Conservation (phyloP, 2,329 filamentous ascomycete species). For the Colletotrichum sp. region DNA sequence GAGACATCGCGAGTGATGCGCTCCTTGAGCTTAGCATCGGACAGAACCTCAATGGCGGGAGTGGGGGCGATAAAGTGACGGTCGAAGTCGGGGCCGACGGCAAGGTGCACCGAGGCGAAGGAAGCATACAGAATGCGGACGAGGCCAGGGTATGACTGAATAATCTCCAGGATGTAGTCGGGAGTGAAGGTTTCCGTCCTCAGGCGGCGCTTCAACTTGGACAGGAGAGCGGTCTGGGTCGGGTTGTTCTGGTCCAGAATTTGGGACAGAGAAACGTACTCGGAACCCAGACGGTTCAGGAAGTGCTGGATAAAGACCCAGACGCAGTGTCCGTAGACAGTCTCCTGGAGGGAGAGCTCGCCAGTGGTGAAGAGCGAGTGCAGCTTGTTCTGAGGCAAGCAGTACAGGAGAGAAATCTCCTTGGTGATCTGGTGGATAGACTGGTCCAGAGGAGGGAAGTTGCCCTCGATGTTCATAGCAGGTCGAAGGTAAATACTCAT, state of each 20-base stretch:
- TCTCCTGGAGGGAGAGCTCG: slow-evolving; percentile 90
- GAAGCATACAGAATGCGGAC: slow-evolving; percentile 88
- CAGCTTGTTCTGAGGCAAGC: slow-evolving; percentile 96
- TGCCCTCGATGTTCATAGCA: slow-evolving; percentile 60
- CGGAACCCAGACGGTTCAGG: slow-evolving; percentile 89
- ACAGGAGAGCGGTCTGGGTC: slow-evolving; percentile 21
- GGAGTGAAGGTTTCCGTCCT: slow-evolving; percentile 97
- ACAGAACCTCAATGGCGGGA: slow-evolving; percentile 71
- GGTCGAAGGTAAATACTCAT: slow-evolving; percentile 95
- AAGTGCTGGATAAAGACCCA: slow-evolving; percentile 99
- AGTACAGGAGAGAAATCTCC: slow-evolving; percentile 96
- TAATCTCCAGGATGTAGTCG: slow-evolving; percentile 98
- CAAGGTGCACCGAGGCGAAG: slow-evolving; percentile 86
- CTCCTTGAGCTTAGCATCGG: slow-evolving; percentile 74
- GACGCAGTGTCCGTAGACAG: slow-evolving; percentile 95
- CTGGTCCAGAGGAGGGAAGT: slow-evolving; percentile 82
- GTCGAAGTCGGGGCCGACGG: slow-evolving; percentile 55
- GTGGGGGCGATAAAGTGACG: slow-evolving; percentile 58
- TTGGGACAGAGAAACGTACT: slow-evolving; percentile 86
- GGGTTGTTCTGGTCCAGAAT: slow-evolving; percentile 78
- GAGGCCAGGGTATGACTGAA: slow-evolving; percentile 85
- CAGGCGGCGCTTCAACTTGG: slow-evolving; percentile 91
- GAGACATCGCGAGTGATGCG: slow-evolving; percentile 79
- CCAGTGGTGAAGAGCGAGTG: slow-evolving; percentile 87
- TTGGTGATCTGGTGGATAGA: slow-evolving; percentile 99